Evolutionary conservation across 2,329 filamentous ascomycete species (phyloP).

Genomic region (Cladosporium austrohemisphaericum): DNA sequence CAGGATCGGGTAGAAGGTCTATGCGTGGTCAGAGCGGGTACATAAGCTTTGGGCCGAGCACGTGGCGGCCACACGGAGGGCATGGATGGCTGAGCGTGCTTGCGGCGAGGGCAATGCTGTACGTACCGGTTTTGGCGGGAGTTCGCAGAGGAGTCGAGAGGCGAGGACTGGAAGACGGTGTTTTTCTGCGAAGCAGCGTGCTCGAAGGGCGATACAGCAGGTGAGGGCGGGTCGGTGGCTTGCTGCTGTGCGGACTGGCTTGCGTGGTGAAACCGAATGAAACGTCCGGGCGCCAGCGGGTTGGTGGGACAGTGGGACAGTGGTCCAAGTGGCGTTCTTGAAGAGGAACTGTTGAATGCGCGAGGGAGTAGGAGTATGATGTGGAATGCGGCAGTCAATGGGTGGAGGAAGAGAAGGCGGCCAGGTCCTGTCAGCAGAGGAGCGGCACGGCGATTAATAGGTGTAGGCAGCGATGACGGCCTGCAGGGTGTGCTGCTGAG

Average conservation of each 20-base stretch:
- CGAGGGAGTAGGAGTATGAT: too few relatives aligned
- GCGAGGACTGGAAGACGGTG: not conserved
- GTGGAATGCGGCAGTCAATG: too few relatives aligned
- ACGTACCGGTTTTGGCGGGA: not conserved
- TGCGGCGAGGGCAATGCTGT: not conserved
- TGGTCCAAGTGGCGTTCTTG: too few relatives aligned
- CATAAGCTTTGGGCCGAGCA: constrained; percentile 13
- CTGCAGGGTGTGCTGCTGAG: too few relatives aligned
- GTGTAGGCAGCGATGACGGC: too few relatives aligned
- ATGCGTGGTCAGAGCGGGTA: constrained; percentile 1
- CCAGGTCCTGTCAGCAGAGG: too few relatives aligned
- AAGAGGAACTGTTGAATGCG: too few relatives aligned
- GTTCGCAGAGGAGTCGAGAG: not conserved
- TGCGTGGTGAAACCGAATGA: constrained; percentile 11
- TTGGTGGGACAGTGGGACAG: too few relatives aligned
- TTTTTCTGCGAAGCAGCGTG: not conserved
- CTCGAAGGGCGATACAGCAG: not conserved
- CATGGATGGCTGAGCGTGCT: not conserved
- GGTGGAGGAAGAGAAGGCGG: too few relatives aligned
- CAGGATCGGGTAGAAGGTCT: constrained; percentile 2
- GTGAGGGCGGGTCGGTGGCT: not conserved
- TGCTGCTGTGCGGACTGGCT: not conserved
- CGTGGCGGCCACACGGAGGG: constrained; percentile 9
- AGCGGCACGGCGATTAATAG: too few relatives aligned
- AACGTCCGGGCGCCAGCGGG: too few relatives aligned